Evolutionary conservation across 73 alveolate species (phyloP).

Genomic region (Tetrahymena elliotti): DNA sequence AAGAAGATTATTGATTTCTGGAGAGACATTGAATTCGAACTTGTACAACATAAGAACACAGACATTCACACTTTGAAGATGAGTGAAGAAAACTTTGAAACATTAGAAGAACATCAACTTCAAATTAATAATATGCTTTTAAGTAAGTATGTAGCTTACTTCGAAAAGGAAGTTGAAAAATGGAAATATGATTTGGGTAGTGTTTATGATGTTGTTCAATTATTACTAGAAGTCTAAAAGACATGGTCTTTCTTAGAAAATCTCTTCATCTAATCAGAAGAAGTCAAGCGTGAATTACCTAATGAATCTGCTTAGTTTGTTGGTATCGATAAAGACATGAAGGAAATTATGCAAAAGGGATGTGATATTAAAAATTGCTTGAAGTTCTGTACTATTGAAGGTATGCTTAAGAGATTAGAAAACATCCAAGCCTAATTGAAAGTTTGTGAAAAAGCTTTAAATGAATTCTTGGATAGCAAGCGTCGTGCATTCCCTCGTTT

Average conservation of each 20-base stretch:
- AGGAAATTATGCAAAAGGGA: slow-evolving; percentile 93
- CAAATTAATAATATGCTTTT: slow-evolving; percentile 58
- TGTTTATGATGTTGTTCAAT: slow-evolving; percentile 77
- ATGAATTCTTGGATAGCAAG: slow-evolving; percentile 99
- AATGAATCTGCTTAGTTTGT: slow-evolving; percentile 96
- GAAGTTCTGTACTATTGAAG: slow-evolving; percentile 88
- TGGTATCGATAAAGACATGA: slow-evolving; percentile 91
- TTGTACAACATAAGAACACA: slow-evolving; percentile 76
- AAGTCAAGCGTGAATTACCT: slow-evolving; percentile 99
- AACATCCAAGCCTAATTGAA: slow-evolving; percentile 87
- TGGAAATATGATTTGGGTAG: slow-evolving; percentile 79
- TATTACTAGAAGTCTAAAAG: slow-evolving; percentile 91
- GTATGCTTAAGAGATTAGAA: slow-evolving; percentile 82
- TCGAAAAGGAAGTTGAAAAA: slow-evolving; percentile 58
- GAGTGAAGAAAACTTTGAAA: slow-evolving; percentile 98
- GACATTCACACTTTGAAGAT: slow-evolving; percentile 87
- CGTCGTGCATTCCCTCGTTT: slow-evolving; percentile 99
- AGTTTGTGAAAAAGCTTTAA: slow-evolving; percentile 99
- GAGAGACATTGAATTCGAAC: slow-evolving; percentile 76
- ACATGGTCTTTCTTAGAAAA: slow-evolving; percentile 99
- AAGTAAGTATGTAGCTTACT: slow-evolving; percentile 62
- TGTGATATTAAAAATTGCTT: slow-evolving; percentile 59
- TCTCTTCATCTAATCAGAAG: slow-evolving; percentile 98
- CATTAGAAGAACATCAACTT: slow-evolving; percentile 96
- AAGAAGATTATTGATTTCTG: slow-evolving; percentile 93